Evolutionary conservation across 2,329 filamentous ascomycete species (phyloP).

Genomic region (Colletotrichum cuscutae): DNA sequence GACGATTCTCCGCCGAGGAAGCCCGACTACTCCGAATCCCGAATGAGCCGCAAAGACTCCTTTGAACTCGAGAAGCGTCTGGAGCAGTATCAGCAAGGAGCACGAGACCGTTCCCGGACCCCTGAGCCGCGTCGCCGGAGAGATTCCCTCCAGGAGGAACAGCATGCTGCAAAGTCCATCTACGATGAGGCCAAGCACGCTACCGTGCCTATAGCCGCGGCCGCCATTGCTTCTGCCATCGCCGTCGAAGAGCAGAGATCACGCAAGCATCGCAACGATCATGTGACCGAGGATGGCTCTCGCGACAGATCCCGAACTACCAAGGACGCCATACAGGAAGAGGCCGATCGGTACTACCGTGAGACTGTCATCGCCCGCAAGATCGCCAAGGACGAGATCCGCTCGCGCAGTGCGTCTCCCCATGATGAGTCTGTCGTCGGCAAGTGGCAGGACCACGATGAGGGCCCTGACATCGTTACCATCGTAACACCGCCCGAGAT

Average conservation of each 20-base stretch:
- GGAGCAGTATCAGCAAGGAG: constrained; percentile 41
- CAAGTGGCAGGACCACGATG: constrained; percentile 57
- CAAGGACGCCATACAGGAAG: constrained; percentile 62
- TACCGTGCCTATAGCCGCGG: constrained; percentile 59
- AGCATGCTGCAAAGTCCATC: constrained; percentile 55
- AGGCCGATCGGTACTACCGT: constrained; percentile 68
- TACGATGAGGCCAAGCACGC: constrained; percentile 58
- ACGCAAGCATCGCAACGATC: constrained; percentile 44
- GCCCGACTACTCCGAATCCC: constrained; percentile 42
- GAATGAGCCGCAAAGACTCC: constrained; percentile 61
- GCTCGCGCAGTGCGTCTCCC: constrained; percentile 62
- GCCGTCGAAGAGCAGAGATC: constrained; percentile 53
- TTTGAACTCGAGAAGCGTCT: constrained; percentile 54
- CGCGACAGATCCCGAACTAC: constrained; percentile 42
- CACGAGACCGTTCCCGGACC: constrained; percentile 38
- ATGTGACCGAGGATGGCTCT: constrained; percentile 47
- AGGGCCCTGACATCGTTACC: constrained; percentile 47
- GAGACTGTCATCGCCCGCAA: constrained; percentile 64
- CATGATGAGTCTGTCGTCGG: constrained; percentile 63
- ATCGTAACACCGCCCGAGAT: constrained; percentile 67
- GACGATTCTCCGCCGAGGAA: constrained; percentile 46
- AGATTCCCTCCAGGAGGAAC: constrained; percentile 47
- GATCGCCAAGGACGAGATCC: constrained; percentile 63
- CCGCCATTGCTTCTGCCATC: constrained; percentile 58
- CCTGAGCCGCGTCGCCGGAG: constrained; percentile 37